These are phyloP conservation scores for Malus sylvestris DNA, from an alignment of 306 rosid genomes.

Conservation along the genomic window DNA sequence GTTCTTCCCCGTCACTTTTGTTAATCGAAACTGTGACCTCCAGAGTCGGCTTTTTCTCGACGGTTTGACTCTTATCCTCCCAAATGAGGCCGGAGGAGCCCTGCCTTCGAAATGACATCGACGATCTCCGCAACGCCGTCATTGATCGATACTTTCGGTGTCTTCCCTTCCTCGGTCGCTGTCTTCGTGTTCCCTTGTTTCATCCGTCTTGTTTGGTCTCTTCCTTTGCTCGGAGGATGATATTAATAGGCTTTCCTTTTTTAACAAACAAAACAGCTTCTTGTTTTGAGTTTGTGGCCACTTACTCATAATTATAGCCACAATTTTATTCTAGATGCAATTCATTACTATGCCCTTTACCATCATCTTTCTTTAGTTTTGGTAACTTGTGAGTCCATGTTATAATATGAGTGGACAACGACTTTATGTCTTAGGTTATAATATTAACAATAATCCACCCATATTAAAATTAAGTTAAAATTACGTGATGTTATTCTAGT, in stretches of 20 bases:
- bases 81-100: conserved; percentile 85
- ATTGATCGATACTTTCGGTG: not conserved
- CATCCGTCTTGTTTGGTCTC: not conserved
- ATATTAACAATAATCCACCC: too few relatives aligned
- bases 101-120: conserved; percentile 58
- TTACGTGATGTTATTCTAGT: too few relatives aligned
- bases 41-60: conserved; percentile 10
- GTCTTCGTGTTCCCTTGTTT: not conserved
- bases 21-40: not conserved
- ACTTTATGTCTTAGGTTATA: too few relatives aligned
- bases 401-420: too few relatives aligned
- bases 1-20: conserved; percentile 10
- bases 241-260: not conserved
- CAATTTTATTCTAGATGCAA: not conserved
- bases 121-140: conserved; percentile 58
- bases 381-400: too few relatives aligned
- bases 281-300: not conserved
- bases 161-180: not conserved
- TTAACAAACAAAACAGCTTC: conserved; percentile 14
- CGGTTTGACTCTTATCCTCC: conserved; percentile 27
- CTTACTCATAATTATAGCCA: not conserved
- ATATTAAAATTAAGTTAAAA: too few relatives aligned
- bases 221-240: not conserved
- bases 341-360: not conserved
- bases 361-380: too few relatives aligned